Percentiles rank a stretch among this genome's conserved stretches.
Evolutionary conservation across 176 grass and related monocot species (phyloP).

Genomic region (Leersia perrieri): DNA sequence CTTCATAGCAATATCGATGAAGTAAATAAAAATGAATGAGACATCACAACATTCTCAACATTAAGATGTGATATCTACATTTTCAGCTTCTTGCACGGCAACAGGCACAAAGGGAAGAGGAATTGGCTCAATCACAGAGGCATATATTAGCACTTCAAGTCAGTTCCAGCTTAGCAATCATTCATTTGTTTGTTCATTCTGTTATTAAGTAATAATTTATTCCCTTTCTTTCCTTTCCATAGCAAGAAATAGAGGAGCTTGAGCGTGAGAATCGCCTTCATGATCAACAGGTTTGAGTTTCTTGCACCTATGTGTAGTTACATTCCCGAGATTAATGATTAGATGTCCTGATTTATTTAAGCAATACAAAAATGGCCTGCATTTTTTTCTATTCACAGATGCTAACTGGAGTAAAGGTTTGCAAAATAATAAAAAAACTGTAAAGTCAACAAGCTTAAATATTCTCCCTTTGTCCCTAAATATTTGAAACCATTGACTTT

Average conservation of each 20-base stretch:
- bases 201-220: conserved; percentile 12
- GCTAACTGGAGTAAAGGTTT: neutral
- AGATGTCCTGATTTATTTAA: neutral
- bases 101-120: conserved; percentile 96
- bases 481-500: too few species aligned
- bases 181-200: conserved; percentile 1
- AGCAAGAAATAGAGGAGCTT: conserved; percentile 99
- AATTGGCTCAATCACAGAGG: conserved; percentile 88
- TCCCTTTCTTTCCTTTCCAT: conserved; percentile 22
- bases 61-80: conserved; percentile 35
- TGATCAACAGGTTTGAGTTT: conserved; percentile 70
- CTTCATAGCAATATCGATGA: conserved; percentile 5
- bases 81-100: conserved; percentile 88
- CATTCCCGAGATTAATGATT: neutral
- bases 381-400: conserved; percentile 3
- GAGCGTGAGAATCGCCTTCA: conserved; percentile 93
- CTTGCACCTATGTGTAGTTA: neutral
- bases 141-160: conserved; percentile 99
- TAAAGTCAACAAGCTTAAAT: neutral
- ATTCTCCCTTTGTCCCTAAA: too few species aligned
- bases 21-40: conserved; percentile 20
- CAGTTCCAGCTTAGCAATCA: conserved; percentile 31
- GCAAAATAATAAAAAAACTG: neutral
- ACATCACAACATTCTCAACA: conserved; percentile 8
- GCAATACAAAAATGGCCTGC: neutral